phyloP scores from a whole-genome alignment of 495 filamentous ascomycete species.

The Podospora conica region DNA sequence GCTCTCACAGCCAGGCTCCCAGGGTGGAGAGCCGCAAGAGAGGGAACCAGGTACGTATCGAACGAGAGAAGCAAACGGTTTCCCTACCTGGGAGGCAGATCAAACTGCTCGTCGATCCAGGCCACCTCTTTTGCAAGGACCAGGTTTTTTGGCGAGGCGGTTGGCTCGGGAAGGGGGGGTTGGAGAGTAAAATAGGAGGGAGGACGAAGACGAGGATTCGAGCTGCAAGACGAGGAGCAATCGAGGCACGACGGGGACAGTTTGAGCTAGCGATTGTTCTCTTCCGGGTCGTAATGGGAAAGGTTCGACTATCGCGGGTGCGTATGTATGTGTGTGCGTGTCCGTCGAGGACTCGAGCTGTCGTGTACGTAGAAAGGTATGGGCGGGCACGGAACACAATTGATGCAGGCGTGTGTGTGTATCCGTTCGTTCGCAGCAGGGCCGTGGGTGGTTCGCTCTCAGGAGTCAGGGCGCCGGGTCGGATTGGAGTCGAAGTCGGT shows the following conservation, averaged over 20 bases:
- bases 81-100: background rate
- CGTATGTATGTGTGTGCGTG: background rate
- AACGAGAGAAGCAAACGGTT: conserved; percentile 3
- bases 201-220: background rate
- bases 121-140: background rate
- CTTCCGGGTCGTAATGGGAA: conserved; percentile 5
- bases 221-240: background rate
- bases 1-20: background rate
- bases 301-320: background rate
- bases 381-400: background rate
- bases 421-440: background rate
- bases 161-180: background rate
- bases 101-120: background rate
- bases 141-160: background rate
- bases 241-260: background rate
- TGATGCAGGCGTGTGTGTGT: background rate
- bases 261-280: conserved; percentile 4
- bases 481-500: background rate
- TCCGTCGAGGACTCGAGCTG: conserved; percentile 1
- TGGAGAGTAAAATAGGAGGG: background rate
- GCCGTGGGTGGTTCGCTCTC: background rate
- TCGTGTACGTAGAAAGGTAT: background rate
- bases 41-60: background rate
- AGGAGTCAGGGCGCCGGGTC: background rate
- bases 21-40: background rate